Evolutionary conservation across 805 yeast species (phyloP).

Genomic region (Naumovozyma dairenensis): DNA sequence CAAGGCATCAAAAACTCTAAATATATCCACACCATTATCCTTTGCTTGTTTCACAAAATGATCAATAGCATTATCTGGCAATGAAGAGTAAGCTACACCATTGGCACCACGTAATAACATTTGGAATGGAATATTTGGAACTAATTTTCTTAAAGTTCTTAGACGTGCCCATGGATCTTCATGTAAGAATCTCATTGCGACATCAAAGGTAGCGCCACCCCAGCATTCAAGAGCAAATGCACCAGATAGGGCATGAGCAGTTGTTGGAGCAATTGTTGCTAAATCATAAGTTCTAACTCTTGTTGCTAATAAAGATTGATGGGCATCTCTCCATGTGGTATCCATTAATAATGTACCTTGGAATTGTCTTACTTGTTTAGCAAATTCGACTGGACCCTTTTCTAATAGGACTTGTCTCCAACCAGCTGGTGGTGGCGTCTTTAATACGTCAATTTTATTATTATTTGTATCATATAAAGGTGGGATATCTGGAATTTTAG

Average conservation of each 20-base stretch:
- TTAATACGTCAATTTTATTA: conserved; percentile 43
- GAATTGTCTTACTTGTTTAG: conserved; percentile 69
- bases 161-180: conserved; percentile 98
- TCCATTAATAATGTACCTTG: conserved; percentile 89
- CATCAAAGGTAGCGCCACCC: conserved; percentile 99
- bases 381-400: conserved; percentile 81
- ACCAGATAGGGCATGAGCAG: conserved; percentile 78
- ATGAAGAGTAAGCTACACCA: conserved; percentile 93
- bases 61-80: conserved; percentile 96
- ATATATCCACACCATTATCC: conserved; percentile 89
- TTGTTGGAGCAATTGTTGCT: conserved; percentile 81
- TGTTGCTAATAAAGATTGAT: conserved; percentile 94
- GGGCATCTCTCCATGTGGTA: conserved; percentile 99
- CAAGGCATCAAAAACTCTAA: conserved; percentile 93
- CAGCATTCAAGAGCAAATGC: conserved; percentile 97
- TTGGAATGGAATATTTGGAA: conserved; percentile 97
- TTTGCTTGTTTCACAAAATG: conserved; percentile 91
- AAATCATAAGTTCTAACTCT: conserved; percentile 91
- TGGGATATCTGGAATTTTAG: conserved; percentile 66
- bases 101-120: conserved; percentile 98
- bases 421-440: conserved; percentile 54
- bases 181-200: conserved; percentile 90
- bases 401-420: conserved; percentile 82
- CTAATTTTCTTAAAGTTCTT: conserved; percentile 71
- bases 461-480: conserved; percentile 53